A percentile compares a stretch with the other conserved stretches of the same genome.
Conservation (phyloP, 306 rosid genomes). For the Potentilla sterilis region DNA sequence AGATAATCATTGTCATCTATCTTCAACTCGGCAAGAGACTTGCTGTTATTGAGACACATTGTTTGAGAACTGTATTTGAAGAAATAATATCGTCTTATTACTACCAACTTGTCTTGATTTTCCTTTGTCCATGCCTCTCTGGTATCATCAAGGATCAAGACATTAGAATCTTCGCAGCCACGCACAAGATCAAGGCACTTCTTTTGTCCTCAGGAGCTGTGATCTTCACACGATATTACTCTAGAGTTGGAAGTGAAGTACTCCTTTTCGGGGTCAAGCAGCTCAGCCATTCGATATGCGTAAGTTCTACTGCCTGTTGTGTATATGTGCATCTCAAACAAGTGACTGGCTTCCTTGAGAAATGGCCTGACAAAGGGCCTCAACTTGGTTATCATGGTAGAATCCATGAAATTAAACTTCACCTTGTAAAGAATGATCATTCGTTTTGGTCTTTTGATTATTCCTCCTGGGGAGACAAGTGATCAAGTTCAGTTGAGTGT, state of each 20-base stretch:
- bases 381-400: too few relatives aligned
- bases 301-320: too few relatives aligned
- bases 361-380: too few relatives aligned
- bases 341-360: too few relatives aligned
- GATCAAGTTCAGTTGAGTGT: too few relatives aligned
- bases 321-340: too few relatives aligned
- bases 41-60: neutral
- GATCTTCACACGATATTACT: neutral
- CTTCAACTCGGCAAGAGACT: neutral
- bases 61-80: neutral
- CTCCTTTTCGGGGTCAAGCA: neutral
- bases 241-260: neutral
- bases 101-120: neutral
- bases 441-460: too few relatives aligned
- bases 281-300: neutral
- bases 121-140: neutral
- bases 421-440: too few relatives aligned
- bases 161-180: neutral
- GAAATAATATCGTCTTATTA: neutral
- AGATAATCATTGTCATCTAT: constrained; percentile 40
- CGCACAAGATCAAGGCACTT: neutral
- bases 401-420: too few relatives aligned
- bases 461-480: too few relatives aligned
- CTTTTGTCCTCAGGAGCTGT: neutral
- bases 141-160: neutral